Percentiles rank a stretch among this genome's conserved stretches.
phyloP scores from a whole-genome alignment of 2,329 filamentous ascomycete genomes.

The Claviceps monticola region DNA sequence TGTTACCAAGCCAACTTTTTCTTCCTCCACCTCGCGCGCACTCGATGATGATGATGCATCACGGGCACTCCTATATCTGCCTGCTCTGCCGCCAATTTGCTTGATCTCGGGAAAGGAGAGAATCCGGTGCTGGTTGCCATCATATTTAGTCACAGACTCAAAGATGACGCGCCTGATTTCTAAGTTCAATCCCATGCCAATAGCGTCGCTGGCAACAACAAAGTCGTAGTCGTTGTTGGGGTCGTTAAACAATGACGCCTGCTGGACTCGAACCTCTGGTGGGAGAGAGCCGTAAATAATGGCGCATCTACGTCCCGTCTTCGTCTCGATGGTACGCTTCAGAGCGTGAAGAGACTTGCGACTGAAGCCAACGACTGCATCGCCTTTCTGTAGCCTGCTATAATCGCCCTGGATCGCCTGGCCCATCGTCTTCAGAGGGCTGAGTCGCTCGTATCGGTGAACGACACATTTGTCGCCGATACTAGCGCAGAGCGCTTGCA shows the following conservation, averaged over 20 bases:
- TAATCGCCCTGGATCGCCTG: conserved; percentile 51
- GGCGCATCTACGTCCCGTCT: conserved; percentile 68
- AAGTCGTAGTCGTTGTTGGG: conserved; percentile 92
- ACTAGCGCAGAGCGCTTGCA: conserved; percentile 61
- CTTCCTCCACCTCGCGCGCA: conserved; percentile 13
- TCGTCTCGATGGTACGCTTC: conserved; percentile 61
- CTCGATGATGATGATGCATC: conserved; percentile 8
- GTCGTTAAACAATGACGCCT: conserved; percentile 89
- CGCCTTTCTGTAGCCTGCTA: conserved; percentile 63
- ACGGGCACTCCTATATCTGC: conserved; percentile 61
- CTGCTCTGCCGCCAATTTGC: conserved; percentile 87
- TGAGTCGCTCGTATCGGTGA: conserved; percentile 73
- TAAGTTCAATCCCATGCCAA: conserved; percentile 94
- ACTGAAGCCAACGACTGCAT: conserved; percentile 80
- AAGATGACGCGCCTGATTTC: conserved; percentile 86
- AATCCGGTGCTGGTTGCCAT: conserved; percentile 41
- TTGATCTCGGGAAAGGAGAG: conserved; percentile 71
- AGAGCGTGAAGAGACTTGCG: conserved; percentile 68
- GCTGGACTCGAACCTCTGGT: conserved; percentile 81
- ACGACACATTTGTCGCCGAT: conserved; percentile 74
- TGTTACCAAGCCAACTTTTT: conserved; percentile 62
- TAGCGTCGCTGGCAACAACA: conserved; percentile 85
- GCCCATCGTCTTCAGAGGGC: conserved; percentile 54
- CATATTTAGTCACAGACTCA: conserved; percentile 60
- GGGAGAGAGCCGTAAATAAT: conserved; percentile 88